A percentile compares a stretch with the other conserved stretches of the same genome.
phyloP scores from a whole-genome alignment of 805 yeast genomes.

The Candida nanaspora region DNA sequence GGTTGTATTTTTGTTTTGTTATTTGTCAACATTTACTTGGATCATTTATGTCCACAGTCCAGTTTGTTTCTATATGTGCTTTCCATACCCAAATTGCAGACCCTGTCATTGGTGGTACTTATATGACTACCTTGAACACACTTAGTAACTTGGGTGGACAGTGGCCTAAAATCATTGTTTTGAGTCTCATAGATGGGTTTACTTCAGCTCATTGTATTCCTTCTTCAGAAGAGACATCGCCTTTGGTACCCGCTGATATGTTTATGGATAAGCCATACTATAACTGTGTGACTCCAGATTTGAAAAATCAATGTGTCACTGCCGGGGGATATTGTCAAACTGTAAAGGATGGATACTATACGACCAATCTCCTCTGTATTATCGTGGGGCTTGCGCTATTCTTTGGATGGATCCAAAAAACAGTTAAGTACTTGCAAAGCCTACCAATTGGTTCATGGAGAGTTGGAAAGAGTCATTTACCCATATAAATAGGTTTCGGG shows the following conservation, averaged over 20 bases:
- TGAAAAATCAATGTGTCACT: constrained; percentile 42
- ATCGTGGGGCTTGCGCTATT: constrained; percentile 57
- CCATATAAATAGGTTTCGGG: constrained; percentile 23
- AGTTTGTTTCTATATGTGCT: constrained; percentile 89
- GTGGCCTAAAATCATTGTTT: constrained; percentile 87
- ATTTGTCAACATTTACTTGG: constrained; percentile 78
- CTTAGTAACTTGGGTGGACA: constrained; percentile 92
- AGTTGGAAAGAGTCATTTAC: constrained; percentile 29
- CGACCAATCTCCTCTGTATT: constrained; percentile 69
- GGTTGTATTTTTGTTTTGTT: constrained; percentile 57
- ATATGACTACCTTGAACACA: constrained; percentile 94
- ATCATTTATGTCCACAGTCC: constrained; percentile 90
- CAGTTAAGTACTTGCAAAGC: constrained; percentile 58
- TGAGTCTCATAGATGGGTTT: constrained; percentile 72
- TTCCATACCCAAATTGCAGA: constrained; percentile 95
- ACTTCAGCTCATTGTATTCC: constrained; percentile 57
- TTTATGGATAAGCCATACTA: constrained; percentile 19
- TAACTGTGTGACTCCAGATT: constrained; percentile 22
- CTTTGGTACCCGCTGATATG: constrained; percentile 10
- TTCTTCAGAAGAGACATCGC: neutral
- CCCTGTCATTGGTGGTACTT: constrained; percentile 94
- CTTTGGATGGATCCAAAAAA: constrained; percentile 55
- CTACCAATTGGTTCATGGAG: constrained; percentile 78
- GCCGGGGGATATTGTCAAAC: constrained; percentile 50
- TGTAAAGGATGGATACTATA: constrained; percentile 75